A percentile compares a stretch with the other conserved stretches of the same genome.
Evolutionary conservation across 495 filamentous ascomycete species (phyloP).

Genomic region (Acidiella bohemica): DNA sequence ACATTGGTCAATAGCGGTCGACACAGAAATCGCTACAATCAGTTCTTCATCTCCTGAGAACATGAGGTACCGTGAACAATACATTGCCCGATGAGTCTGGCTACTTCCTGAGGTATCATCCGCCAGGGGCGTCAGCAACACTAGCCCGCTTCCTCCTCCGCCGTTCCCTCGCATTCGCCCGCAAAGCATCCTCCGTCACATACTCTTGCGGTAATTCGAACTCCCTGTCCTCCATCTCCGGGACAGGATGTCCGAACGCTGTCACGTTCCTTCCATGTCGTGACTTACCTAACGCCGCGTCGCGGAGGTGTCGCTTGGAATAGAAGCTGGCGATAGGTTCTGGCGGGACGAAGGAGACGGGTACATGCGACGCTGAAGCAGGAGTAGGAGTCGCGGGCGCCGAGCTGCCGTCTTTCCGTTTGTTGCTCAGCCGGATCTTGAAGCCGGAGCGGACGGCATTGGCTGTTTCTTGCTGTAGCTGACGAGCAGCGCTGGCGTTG

Average conservation of each 20-base stretch:
- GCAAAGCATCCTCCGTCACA: slow-evolving; percentile 52
- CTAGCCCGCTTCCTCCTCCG: slow-evolving; percentile 25
- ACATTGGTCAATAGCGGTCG: too few species aligned
- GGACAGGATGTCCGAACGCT: slow-evolving; percentile 74
- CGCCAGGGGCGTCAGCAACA: slow-evolving; percentile 10
- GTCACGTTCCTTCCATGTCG: slow-evolving; percentile 40
- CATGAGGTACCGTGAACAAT: too few species aligned
- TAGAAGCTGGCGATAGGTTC: slow-evolving; percentile 79
- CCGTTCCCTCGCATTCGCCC: slow-evolving; percentile 49
- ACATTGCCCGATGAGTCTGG: too few species aligned
- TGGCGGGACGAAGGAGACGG: slow-evolving; percentile 25
- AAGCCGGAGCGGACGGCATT: slow-evolving; percentile 22
- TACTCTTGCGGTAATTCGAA: slow-evolving; percentile 64
- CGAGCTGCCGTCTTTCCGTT: slow-evolving; percentile 20
- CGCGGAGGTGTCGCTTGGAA: slow-evolving; percentile 58
- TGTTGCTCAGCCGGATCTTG: slow-evolving; percentile 4
- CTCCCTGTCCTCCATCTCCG: slow-evolving; percentile 52
- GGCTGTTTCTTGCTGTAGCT: slow-evolving; percentile 59
- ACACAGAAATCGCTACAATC: too few species aligned
- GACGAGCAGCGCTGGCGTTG: slow-evolving; percentile 56
- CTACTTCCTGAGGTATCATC: too few species aligned
- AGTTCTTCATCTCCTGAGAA: too few species aligned
- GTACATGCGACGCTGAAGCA: slow-evolving; percentile 18
- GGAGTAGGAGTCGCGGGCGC: slow-evolving; percentile 2
- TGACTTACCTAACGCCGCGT: slow-evolving; percentile 52